Evolutionary conservation across 2,329 filamentous ascomycete genomes (phyloP).

Genomic region (Trichoderma afroharzianum): DNA sequence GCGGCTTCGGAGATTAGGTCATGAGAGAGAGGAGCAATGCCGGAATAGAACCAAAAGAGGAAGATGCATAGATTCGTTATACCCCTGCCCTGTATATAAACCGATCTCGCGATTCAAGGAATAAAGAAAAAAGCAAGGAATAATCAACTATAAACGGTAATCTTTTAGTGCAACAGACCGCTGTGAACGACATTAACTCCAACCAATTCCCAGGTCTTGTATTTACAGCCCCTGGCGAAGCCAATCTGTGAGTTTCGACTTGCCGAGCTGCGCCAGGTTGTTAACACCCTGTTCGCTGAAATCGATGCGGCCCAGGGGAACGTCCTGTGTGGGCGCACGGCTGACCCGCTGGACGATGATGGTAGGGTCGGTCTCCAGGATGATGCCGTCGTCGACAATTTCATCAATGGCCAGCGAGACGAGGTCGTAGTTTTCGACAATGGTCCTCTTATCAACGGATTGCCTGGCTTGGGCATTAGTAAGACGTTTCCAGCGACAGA

Average conservation of each 20-base stretch:
- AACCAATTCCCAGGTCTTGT: not conserved
- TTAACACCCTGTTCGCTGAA: slow-evolving; percentile 93
- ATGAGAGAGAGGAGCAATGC: slow-evolving; percentile 33
- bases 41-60: slow-evolving; percentile 27
- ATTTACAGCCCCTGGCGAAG: slow-evolving; percentile 74
- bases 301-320: slow-evolving; percentile 89
- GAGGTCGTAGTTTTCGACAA: slow-evolving; percentile 98
- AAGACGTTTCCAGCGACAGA: not conserved
- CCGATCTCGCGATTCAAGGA: slow-evolving; percentile 7
- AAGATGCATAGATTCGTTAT: slow-evolving; percentile 19
- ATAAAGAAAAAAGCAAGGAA: slow-evolving; percentile 10
- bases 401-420: slow-evolving; percentile 93
- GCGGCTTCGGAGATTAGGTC: slow-evolving; percentile 61
- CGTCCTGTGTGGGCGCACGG: slow-evolving; percentile 85
- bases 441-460: slow-evolving; percentile 94
- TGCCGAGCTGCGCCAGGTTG: slow-evolving; percentile 90
- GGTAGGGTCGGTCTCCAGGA: slow-evolving; percentile 94
- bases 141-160: slow-evolving; percentile 1
- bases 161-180: slow-evolving; percentile 8
- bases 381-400: slow-evolving; percentile 91
- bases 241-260: slow-evolving; percentile 85
- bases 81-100: slow-evolving; percentile 17
- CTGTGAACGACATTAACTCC: slow-evolving; percentile 16
- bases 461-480: slow-evolving; percentile 53
- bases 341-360: slow-evolving; percentile 90